Base-by-base conservation (phyloP, 2,329 filamentous ascomycete genomes). In the Pseudogymnoascus sp. region DNA sequence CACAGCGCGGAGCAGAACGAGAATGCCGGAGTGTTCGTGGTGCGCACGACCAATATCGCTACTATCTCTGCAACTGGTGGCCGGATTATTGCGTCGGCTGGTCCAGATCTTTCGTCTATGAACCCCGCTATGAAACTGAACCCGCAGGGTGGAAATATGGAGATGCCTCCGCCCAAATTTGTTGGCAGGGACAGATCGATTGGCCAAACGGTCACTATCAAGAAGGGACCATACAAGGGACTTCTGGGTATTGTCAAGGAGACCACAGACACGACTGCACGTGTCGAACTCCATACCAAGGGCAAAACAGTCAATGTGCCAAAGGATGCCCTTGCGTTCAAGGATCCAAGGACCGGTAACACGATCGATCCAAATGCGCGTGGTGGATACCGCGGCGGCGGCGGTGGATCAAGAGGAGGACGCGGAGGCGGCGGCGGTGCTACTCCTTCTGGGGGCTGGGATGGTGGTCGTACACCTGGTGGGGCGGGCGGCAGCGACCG, bases 11-110 rank as follows among this genome's bases (percentile, higher is more conserved):
- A 89, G 51, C 87, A 87, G 62, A 89, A 86, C 47, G 92, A 97
- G 73, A 96, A 97, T 72, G 88, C 91, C 0, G 87, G 95, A 67
- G 87, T 97, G 8, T 96, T 96, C 70, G 93, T 97, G 36, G 88
- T 90, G 14, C 87, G 93, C 66, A 89, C 91, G 47, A 88, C 84
- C 70, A 96, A 92, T 72, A 90, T 99, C 65, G 87, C 88, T 61
- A 96, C 93, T 0, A 86, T 97, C 37, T 92, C 93, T n/a, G 93
- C 93, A 42, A 97, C 97, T 78, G 93, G 93, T 69, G 93, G 92
- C 29, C 86, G 92, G 66, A 82, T 92, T 64, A 88, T 82, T 65
- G 80, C 82, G 26, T 77, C 80, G 10, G 73, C 77, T 4, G 72
- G 77, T n/a, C 86, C 89, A 0, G 93, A 97, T 76, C 80, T 97